Percentiles rank a stretch among this genome's conserved stretches.
Evolutionary conservation across 768 basidiomycete species (phyloP).

Genomic region (Polyporus arcularius): DNA sequence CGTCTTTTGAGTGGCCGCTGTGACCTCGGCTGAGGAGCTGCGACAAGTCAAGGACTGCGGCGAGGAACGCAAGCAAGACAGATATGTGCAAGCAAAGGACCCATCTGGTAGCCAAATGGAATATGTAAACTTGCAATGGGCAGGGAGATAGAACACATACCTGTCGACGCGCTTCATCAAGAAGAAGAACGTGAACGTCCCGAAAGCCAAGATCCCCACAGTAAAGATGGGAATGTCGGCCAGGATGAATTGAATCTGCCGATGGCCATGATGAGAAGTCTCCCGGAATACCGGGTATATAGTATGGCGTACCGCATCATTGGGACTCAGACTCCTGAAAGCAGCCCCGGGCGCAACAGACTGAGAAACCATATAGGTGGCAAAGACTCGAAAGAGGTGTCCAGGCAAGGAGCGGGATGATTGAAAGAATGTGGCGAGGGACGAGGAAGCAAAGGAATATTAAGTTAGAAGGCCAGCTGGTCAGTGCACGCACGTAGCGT

Average conservation of each 20-base stretch:
- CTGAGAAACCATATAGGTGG: conserved; percentile 11
- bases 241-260: conserved; percentile 56
- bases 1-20: conserved; percentile 18
- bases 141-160: conserved; percentile 46
- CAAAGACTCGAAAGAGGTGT: background rate
- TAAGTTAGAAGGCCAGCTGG: conserved; percentile 22
- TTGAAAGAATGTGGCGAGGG: conserved; percentile 5
- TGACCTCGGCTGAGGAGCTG: conserved; percentile 48
- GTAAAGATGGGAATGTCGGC: conserved; percentile 68
- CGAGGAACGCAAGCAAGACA: conserved; percentile 59
- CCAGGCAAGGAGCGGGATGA: conserved; percentile 8
- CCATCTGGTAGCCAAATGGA: conserved; percentile 27
- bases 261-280: background rate
- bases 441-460: background rate
- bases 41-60: conserved; percentile 62
- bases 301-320: conserved; percentile 43
- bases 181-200: conserved; percentile 57
- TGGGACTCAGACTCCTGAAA: conserved; percentile 40
- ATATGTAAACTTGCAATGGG: background rate
- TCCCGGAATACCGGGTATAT: background rate
- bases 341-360: conserved; percentile 30
- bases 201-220: conserved; percentile 66
- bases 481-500: conserved; percentile 24
- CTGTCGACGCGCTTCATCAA: conserved; percentile 50
- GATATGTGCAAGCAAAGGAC: conserved; percentile 57